phyloP scores from a whole-genome alignment of 2,329 filamentous ascomycete species.

The Sclerotinia trifoliorum region DNA sequence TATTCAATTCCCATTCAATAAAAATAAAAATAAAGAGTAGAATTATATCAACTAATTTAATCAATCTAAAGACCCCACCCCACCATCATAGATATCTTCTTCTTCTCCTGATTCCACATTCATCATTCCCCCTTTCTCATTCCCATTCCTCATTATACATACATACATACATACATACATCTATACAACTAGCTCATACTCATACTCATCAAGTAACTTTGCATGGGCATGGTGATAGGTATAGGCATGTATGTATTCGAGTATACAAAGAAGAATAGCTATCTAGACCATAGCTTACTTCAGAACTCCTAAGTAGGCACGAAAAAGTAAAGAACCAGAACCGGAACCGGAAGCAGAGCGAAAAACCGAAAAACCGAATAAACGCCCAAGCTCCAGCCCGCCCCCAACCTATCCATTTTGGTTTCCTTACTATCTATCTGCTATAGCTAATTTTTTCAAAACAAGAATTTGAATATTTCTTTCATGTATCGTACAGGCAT shows the following conservation, averaged over 20 bases:
- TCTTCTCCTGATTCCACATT: too few relatives aligned
- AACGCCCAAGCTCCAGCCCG: neutral
- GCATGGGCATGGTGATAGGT: neutral
- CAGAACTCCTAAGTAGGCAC: neutral
- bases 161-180: neutral
- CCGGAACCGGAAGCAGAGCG: too few relatives aligned
- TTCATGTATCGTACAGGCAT: slow-evolving; percentile 4
- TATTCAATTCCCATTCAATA: too few relatives aligned
- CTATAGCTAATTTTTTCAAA: neutral
- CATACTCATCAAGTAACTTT: neutral
- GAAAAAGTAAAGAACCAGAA: too few relatives aligned
- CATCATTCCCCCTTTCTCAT: too few relatives aligned
- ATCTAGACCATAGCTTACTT: neutral
- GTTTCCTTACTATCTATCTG: slow-evolving; percentile 1
- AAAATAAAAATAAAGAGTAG: slow-evolving; percentile 1
- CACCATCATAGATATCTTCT: too few relatives aligned
- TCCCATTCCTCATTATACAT: too few relatives aligned
- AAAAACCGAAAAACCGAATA: too few relatives aligned
- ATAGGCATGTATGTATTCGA: neutral
- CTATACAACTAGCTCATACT: neutral
- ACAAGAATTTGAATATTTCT: neutral
- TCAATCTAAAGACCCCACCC: too few relatives aligned
- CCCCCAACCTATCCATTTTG: neutral
- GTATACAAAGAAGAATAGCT: neutral
- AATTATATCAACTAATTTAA: neutral